A percentile compares a stretch with the other conserved stretches of the same genome.
phyloP scores from a whole-genome alignment of 495 filamentous ascomycete species.

The Penicillium ucsense region DNA sequence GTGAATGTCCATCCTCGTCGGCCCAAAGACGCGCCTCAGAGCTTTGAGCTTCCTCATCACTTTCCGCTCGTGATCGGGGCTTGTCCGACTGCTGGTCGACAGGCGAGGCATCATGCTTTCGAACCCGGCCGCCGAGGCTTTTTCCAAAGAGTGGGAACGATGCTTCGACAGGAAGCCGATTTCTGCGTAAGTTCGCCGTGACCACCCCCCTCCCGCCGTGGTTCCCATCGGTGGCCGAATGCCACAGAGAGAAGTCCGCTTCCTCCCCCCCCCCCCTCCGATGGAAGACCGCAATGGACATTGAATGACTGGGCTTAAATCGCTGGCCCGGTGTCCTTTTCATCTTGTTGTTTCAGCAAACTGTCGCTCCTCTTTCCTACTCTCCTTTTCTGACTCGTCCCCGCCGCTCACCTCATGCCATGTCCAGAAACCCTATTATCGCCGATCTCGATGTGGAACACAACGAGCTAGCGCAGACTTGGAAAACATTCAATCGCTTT shows the following conservation, averaged over 20 bases:
- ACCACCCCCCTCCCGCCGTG: too few relatives aligned
- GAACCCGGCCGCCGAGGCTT: conserved; percentile 3
- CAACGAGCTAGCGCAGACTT: conserved; percentile 34
- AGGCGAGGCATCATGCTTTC: conserved; percentile 17
- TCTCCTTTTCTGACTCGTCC: neutral
- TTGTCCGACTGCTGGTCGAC: neutral
- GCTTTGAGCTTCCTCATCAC: too few relatives aligned
- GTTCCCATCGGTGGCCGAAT: too few relatives aligned
- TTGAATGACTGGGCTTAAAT: too few relatives aligned
- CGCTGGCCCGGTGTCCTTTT: too few relatives aligned
- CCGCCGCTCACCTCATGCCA: neutral
- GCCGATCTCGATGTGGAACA: conserved; percentile 36
- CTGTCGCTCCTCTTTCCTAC: neutral
- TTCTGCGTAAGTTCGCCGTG: conserved; percentile 11
- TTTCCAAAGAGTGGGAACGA: conserved; percentile 10
- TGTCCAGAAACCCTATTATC: conserved; percentile 22
- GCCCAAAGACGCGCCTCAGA: too few relatives aligned
- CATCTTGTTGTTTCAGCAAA: too few relatives aligned
- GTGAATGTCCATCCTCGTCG: too few relatives aligned
- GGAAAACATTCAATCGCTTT: conserved; percentile 31
- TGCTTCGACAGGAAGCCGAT: conserved; percentile 19
- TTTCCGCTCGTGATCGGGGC: too few relatives aligned
- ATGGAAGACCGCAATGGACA: too few relatives aligned
- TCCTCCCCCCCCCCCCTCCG: too few relatives aligned
- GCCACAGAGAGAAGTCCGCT: too few relatives aligned